A percentile compares a stretch with the other conserved stretches of the same genome.
phyloP scores from a whole-genome alignment of 805 yeast species.

The Candida chilensis region DNA sequence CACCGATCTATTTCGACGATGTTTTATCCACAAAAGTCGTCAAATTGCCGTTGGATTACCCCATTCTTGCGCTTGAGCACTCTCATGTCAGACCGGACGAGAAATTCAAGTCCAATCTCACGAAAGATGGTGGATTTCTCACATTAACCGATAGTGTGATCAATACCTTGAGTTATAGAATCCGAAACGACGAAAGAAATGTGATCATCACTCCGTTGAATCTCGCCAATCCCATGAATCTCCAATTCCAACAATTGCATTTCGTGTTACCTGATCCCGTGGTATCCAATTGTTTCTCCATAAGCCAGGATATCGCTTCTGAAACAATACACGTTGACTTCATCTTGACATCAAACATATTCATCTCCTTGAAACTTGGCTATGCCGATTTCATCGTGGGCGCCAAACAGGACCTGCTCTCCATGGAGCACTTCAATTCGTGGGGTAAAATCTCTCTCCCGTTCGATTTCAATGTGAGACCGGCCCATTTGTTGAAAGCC shows the following conservation, averaged over 20 bases:
- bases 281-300: neutral
- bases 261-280: neutral
- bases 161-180: conserved; percentile 11
- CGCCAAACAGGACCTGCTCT: neutral
- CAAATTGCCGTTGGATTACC: too few relatives aligned
- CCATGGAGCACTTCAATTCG: conserved; percentile 10
- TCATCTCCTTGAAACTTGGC: conserved; percentile 19
- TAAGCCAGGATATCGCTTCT: conserved; percentile 6
- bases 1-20: too few relatives aligned
- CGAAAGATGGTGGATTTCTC: too few relatives aligned
- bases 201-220: conserved; percentile 19
- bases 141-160: conserved; percentile 5
- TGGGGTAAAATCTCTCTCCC: conserved; percentile 39
- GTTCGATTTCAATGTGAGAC: conserved; percentile 8
- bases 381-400: conserved; percentile 16
- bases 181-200: conserved; percentile 17
- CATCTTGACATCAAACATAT: conserved; percentile 22
- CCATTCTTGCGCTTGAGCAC: too few relatives aligned
- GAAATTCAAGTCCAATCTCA: too few relatives aligned
- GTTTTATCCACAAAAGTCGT: too few relatives aligned
- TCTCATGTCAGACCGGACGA: too few relatives aligned
- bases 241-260: conserved; percentile 15
- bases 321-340: conserved; percentile 19
- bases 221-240: conserved; percentile 12
- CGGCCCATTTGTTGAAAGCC: conserved; percentile 13